These are phyloP conservation scores for Apium graveolens DNA, from an alignment of 129 eudicot species.

Conservation along the genomic window DNA sequence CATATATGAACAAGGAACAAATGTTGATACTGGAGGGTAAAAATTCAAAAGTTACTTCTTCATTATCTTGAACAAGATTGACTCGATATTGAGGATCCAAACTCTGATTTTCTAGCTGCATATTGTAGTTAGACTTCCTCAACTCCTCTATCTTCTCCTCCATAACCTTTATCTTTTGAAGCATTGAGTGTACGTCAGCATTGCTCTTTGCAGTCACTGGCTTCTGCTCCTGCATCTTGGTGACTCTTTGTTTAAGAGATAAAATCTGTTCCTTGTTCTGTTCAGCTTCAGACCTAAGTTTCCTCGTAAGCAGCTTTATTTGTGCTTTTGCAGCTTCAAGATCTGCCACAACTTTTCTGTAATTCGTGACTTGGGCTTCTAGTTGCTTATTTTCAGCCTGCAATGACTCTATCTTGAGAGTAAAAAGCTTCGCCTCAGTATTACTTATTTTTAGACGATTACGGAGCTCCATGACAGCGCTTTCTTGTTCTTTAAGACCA, in stretches of 20 bases:
- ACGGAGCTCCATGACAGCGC: slow-evolving; percentile 73
- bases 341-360: slow-evolving; percentile 48
- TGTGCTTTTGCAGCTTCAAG: slow-evolving; percentile 70
- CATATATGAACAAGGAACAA: background rate
- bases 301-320: slow-evolving; percentile 54
- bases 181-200: slow-evolving; percentile 20
- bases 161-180: slow-evolving; percentile 43
- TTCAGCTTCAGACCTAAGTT: slow-evolving; percentile 52
- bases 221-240: slow-evolving; percentile 48
- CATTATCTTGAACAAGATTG: slow-evolving; percentile 50
- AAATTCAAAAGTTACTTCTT: slow-evolving; percentile 38
- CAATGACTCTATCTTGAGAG: slow-evolving; percentile 60
- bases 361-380: slow-evolving; percentile 52
- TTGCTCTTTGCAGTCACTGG: slow-evolving; percentile 18
- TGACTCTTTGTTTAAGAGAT: slow-evolving; percentile 47
- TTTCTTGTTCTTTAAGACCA: slow-evolving; percentile 88
- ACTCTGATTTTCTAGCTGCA: slow-evolving; percentile 48
- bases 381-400: slow-evolving; percentile 54
- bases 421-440: slow-evolving; percentile 64
- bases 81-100: slow-evolving; percentile 62
- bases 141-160: slow-evolving; percentile 44
- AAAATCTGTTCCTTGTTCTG: slow-evolving; percentile 44
- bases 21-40: background rate
- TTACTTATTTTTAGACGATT: slow-evolving; percentile 56
- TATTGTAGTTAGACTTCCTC: slow-evolving; percentile 38